Conservation (phyloP, 805 yeast species). For the Candida ipomoeae region DNA sequence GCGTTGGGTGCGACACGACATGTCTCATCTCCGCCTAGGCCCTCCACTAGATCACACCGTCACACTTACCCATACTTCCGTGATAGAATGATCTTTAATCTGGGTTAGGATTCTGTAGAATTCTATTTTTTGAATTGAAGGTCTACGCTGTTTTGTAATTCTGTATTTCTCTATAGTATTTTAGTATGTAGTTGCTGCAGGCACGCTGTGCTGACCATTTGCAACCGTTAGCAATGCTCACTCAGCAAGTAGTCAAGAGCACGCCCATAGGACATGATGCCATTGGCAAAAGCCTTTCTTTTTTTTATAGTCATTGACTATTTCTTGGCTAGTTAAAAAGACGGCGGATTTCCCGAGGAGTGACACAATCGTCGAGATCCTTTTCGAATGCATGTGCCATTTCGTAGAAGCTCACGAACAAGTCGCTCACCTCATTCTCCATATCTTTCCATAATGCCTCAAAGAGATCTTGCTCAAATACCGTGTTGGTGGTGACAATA, state of each 20-base stretch:
- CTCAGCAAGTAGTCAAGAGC: no score
- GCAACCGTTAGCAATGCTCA: background rate
- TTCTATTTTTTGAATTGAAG: no score
- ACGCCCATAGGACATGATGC: background rate
- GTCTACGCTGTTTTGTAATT: background rate
- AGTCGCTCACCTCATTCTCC: constrained; percentile 57
- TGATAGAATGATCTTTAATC: no score
- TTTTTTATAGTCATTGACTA: no score
- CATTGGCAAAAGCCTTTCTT: background rate
- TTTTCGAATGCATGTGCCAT: constrained; percentile 51
- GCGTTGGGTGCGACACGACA: constrained; percentile 1
- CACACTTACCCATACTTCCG: no score
- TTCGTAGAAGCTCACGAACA: constrained; percentile 50
- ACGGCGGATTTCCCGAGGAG: constrained; percentile 53
- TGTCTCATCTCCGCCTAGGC: no score
- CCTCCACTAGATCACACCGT: no score
- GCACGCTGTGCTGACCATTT: background rate
- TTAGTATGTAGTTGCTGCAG: background rate
- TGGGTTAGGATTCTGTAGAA: no score
- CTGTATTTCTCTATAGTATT: background rate
- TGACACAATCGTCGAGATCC: constrained; percentile 48
- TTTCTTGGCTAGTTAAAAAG: constrained; percentile 31
- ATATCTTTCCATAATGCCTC: constrained; percentile 67
- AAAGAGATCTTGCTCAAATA: constrained; percentile 50
- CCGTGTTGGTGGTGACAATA: constrained; percentile 37